Conservation (phyloP, 139 green algal species). For the Micractinium conductrix region DNA sequence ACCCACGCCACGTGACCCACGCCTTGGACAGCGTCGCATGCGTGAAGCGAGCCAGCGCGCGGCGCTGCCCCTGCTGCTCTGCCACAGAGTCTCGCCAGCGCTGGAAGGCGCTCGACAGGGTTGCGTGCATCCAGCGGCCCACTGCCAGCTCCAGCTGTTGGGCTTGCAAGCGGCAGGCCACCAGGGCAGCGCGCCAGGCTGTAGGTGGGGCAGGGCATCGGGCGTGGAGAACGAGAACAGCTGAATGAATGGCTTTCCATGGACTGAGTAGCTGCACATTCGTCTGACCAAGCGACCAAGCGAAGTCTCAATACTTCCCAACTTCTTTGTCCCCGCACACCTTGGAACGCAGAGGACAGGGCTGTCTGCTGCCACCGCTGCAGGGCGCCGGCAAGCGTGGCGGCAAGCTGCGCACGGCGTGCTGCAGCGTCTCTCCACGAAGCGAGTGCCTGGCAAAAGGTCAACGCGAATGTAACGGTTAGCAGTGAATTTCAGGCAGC, state of each 20-base stretch:
- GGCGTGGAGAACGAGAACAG: too few species aligned
- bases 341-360: neutral
- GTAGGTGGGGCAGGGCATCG: neutral
- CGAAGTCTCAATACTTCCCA: too few species aligned
- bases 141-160: conserved; percentile 3
- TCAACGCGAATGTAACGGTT: too few species aligned
- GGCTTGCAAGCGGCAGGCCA: neutral
- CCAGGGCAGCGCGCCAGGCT: neutral
- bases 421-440: neutral
- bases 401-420: neutral
- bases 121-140: neutral
- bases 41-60: neutral
- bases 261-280: too few species aligned
- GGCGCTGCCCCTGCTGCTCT: conserved; percentile 1
- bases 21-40: neutral
- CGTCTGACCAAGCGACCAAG: too few species aligned
- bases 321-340: too few species aligned
- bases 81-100: neutral
- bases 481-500: too few species aligned
- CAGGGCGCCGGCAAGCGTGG: neutral
- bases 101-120: neutral
- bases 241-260: too few species aligned
- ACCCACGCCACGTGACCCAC: neutral
- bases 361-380: neutral
- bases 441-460: too few species aligned